Percentiles rank a stretch among this genome's conserved stretches.
These are phyloP conservation scores for Scedosporium dehoogii DNA, from an alignment of 2,329 filamentous ascomycete genomes.

Conservation along the genomic window DNA sequence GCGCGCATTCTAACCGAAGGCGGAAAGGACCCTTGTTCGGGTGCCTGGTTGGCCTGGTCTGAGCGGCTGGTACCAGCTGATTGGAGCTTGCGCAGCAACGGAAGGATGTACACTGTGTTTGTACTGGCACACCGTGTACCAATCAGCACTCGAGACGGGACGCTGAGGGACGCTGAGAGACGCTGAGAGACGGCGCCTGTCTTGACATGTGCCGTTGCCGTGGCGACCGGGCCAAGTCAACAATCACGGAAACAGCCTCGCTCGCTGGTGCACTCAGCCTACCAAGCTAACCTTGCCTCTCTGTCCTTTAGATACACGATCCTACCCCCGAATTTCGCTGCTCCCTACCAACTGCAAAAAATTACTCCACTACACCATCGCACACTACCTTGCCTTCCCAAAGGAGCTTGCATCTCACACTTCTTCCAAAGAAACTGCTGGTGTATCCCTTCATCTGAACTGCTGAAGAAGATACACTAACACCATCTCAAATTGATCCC, in stretches of 20 bases:
- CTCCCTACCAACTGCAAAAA: not conserved
- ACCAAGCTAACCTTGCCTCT: not conserved
- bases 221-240: not conserved
- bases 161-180: not conserved
- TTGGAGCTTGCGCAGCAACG: too few species aligned
- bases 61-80: not conserved
- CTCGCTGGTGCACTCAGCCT: not conserved
- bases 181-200: not conserved
- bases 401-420: not conserved
- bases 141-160: not conserved
- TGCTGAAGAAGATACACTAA: not conserved
- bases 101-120: too few species aligned
- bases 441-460: not conserved
- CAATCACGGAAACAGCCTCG: not conserved
- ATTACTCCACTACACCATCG: not conserved
- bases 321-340: not conserved
- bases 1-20: not conserved
- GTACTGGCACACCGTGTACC: not conserved
- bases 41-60: not conserved
- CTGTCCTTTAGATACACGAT: constrained; percentile 1
- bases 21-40: not conserved
- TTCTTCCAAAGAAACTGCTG: not conserved
- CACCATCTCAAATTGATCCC: not conserved
- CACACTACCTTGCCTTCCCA: not conserved
- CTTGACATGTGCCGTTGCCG: not conserved